phyloP scores from a whole-genome alignment of 1,139 yeast species.

The Pichia sp. region DNA sequence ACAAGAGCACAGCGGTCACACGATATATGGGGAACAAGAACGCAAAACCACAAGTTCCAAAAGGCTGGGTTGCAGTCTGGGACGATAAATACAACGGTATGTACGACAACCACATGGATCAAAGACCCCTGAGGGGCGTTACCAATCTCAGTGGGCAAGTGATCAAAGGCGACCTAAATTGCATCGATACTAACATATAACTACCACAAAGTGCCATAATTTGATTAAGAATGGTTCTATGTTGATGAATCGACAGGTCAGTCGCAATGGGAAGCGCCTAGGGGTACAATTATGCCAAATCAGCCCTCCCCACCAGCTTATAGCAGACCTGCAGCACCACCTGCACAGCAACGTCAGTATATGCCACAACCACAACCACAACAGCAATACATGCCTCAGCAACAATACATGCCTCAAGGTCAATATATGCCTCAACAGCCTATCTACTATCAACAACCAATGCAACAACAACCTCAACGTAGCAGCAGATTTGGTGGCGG shows the following conservation, averaged over 20 bases:
- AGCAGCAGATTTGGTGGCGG: conserved; percentile 21
- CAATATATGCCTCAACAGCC: conserved; percentile 12
- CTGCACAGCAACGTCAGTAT: conserved; percentile 10
- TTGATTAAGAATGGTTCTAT: conserved; percentile 48
- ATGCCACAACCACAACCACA: conserved; percentile 14
- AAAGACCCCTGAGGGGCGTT: too few relatives aligned
- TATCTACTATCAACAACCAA: conserved; percentile 13
- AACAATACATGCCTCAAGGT: conserved; percentile 16
- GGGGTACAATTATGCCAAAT: conserved; percentile 39
- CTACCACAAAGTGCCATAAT: too few relatives aligned
- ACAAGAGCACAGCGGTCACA: background rate
- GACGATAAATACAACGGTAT: conserved; percentile 62
- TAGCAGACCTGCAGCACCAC: conserved; percentile 16
- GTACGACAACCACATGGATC: too few relatives aligned
- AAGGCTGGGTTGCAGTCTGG: conserved; percentile 83
- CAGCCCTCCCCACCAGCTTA: conserved; percentile 26
- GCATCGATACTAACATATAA: too few relatives aligned
- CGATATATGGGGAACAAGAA: conserved; percentile 24
- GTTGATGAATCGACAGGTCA: conserved; percentile 65
- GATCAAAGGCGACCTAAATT: too few relatives aligned
- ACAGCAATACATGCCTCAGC: conserved; percentile 11
- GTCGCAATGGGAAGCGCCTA: conserved; percentile 90
- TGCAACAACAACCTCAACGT: conserved; percentile 4
- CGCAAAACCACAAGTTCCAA: conserved; percentile 23
- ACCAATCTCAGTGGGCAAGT: too few relatives aligned